phyloP scores from a whole-genome alignment of 2,329 filamentous ascomycete genomes.

The Spiromastix sp. region DNA sequence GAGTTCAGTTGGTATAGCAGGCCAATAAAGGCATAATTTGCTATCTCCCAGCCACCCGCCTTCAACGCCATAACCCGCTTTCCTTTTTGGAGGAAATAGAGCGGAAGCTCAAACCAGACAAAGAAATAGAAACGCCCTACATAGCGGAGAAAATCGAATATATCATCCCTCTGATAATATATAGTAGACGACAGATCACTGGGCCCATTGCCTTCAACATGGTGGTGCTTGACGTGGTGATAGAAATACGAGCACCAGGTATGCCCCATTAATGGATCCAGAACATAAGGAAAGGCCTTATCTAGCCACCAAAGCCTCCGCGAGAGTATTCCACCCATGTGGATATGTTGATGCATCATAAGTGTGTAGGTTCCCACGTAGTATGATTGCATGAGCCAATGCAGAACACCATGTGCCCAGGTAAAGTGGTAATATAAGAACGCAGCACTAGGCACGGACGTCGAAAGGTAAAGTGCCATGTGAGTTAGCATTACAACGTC shows the following conservation, averaged over 20 bases:
- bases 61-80: constrained; percentile 46
- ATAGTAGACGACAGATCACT: constrained; percentile 67
- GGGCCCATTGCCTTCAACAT: constrained; percentile 70
- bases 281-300: constrained; percentile 57
- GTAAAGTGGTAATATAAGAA: constrained; percentile 56
- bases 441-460: constrained; percentile 58
- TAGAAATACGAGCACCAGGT: constrained; percentile 81
- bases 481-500: constrained; percentile 74
- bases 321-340: constrained; percentile 58
- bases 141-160: constrained; percentile 59
- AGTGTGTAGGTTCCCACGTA: constrained; percentile 67
- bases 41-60: constrained; percentile 51
- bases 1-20: constrained; percentile 41
- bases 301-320: constrained; percentile 50
- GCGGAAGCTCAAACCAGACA: constrained; percentile 63
- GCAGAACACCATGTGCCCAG: constrained; percentile 56
- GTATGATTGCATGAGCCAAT: constrained; percentile 55
- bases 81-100: constrained; percentile 60
- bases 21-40: constrained; percentile 43
- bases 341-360: constrained; percentile 79
- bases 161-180: constrained; percentile 61
- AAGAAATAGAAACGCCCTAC: constrained; percentile 63
- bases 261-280: constrained; percentile 69
- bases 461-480: constrained; percentile 59
- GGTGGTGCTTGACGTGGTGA: constrained; percentile 78